Conservation (phyloP, 768 basidiomycete genomes). For the Cantharellus cinnabarinus region DNA sequence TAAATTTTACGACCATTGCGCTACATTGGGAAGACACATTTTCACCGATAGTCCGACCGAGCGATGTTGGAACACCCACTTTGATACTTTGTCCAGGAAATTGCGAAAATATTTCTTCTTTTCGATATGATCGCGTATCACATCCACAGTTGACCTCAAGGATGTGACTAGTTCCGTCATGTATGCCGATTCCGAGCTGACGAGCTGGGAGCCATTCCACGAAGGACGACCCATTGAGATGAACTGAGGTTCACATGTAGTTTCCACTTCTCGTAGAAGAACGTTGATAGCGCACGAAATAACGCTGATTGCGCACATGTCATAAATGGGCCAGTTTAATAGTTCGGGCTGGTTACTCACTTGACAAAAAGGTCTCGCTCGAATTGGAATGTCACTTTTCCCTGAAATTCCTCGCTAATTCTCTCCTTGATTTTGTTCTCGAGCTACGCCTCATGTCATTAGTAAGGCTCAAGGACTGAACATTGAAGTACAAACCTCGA, state of each 20-base stretch:
- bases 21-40: conserved; percentile 20
- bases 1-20: conserved; percentile 69
- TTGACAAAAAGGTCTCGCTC: conserved; percentile 82
- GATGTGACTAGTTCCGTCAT: conserved; percentile 54
- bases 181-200: conserved; percentile 72
- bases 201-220: conserved; percentile 64
- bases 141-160: conserved; percentile 55
- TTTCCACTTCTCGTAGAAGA: conserved; percentile 69
- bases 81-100: conserved; percentile 81
- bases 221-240: conserved; percentile 52
- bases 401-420: conserved; percentile 53
- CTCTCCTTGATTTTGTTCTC: conserved; percentile 82
- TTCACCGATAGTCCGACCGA: conserved; percentile 87
- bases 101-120: conserved; percentile 90
- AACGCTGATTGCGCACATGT: conserved; percentile 27
- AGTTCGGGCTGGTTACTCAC: conserved; percentile 22
- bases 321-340: background rate
- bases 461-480: background rate
- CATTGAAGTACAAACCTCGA: conserved; percentile 34
- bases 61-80: conserved; percentile 62
- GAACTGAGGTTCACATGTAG: conserved; percentile 61
- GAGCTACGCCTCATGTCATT: conserved; percentile 28
- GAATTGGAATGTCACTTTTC: conserved; percentile 58
- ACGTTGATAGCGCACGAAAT: conserved; percentile 67
- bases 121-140: conserved; percentile 63